Conservation (phyloP, 805 yeast species). For the Danielia reshetovae region DNA sequence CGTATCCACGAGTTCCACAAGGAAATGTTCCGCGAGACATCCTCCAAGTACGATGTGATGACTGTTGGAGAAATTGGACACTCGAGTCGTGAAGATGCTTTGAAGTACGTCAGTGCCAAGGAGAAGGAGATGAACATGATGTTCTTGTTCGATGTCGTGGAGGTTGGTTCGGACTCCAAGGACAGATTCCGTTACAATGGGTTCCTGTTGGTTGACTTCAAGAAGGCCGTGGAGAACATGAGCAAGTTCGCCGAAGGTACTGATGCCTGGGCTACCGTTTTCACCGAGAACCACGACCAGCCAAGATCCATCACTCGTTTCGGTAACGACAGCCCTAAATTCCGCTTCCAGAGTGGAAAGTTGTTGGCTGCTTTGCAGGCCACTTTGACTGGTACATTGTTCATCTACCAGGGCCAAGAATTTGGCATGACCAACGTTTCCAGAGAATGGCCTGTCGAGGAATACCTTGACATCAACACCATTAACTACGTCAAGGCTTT, state of each 20-base stretch:
- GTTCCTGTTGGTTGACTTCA: slow-evolving; percentile 36
- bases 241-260: slow-evolving; percentile 41
- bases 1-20: slow-evolving; percentile 55
- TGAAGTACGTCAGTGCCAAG: slow-evolving; percentile 40
- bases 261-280: slow-evolving; percentile 56
- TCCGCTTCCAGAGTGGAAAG: slow-evolving; percentile 42
- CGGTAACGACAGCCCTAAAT: slow-evolving; percentile 35
- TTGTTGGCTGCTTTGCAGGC: slow-evolving; percentile 43
- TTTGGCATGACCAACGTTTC: slow-evolving; percentile 52
- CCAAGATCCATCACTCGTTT: slow-evolving; percentile 51
- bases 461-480: slow-evolving; percentile 49
- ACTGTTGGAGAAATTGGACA: slow-evolving; percentile 57
- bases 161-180: slow-evolving; percentile 34
- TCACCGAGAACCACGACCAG: slow-evolving; percentile 58
- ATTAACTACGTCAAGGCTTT: slow-evolving; percentile 38
- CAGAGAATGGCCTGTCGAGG: slow-evolving; percentile 42
- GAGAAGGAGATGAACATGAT: slow-evolving; percentile 40
- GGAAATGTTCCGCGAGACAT: slow-evolving; percentile 42
- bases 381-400: slow-evolving; percentile 51
- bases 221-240: slow-evolving; percentile 33
- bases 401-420: slow-evolving; percentile 60
- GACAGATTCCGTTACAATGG: slow-evolving; percentile 34
- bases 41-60: slow-evolving; percentile 47
- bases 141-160: slow-evolving; percentile 32
- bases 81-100: slow-evolving; percentile 37